These are phyloP conservation scores for Leccinum fibrillosum DNA, from an alignment of 768 basidiomycete species.

Conservation along the genomic window DNA sequence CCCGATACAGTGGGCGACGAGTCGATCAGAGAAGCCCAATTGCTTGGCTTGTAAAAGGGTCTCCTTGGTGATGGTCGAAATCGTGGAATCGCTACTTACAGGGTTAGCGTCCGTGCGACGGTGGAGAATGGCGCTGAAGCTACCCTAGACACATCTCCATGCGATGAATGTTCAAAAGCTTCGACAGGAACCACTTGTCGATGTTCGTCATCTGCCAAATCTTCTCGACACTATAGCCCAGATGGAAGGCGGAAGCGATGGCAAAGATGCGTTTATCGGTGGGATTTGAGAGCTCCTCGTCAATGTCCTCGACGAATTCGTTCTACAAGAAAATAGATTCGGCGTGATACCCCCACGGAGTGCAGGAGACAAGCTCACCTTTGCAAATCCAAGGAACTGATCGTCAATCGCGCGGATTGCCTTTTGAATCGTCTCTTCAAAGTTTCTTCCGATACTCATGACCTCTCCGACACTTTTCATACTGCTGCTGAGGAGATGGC, in stretches of 20 bases:
- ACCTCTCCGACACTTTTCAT: conserved; percentile 99
- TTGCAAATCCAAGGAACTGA: conserved; percentile 88
- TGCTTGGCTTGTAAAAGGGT: conserved; percentile 84
- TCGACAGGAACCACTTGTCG: conserved; percentile 97
- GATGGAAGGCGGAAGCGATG: conserved; percentile 89
- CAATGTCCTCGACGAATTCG: conserved; percentile 84
- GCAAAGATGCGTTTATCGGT: conserved; percentile 98
- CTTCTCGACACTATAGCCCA: conserved; percentile 92
- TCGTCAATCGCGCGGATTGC: conserved; percentile 97
- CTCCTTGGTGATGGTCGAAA: conserved; percentile 58
- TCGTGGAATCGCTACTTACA: conserved; percentile 51
- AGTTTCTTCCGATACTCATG: conserved; percentile 97
- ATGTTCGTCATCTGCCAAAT: conserved; percentile 98
- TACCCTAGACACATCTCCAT: conserved; percentile 80
- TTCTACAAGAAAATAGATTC: conserved; percentile 47
- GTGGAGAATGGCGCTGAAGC: conserved; percentile 18
- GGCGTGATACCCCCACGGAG: background rate
- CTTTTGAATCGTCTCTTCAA: conserved; percentile 98
- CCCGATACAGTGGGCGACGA: conserved; percentile 77
- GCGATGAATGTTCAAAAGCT: conserved; percentile 76
- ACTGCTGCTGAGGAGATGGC: conserved; percentile 83
- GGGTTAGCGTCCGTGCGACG: conserved; percentile 1
- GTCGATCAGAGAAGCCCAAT: conserved; percentile 92
- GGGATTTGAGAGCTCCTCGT: conserved; percentile 89
- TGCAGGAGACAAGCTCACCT: conserved; percentile 42